Percentiles rank a stretch among this genome's conserved stretches.
These are phyloP conservation scores for Fusarium sp. DNA, from an alignment of 2,329 filamentous ascomycete genomes.

Conservation along the genomic window DNA sequence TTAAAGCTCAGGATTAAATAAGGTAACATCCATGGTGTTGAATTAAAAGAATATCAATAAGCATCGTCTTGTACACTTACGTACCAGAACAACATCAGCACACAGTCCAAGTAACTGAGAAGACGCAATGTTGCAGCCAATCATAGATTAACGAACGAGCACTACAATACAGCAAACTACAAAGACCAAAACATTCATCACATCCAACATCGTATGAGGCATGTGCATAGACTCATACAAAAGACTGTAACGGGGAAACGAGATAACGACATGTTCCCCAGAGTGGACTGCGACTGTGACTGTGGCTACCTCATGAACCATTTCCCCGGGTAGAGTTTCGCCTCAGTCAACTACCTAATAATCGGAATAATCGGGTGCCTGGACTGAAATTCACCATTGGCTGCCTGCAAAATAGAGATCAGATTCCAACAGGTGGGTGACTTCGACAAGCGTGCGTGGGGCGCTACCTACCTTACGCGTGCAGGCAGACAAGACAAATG, in stretches of 20 bases:
- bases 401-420: conserved; percentile 18
- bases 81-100: not conserved
- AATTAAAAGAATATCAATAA: not conserved
- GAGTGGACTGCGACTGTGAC: not conserved
- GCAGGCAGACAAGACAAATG: not conserved
- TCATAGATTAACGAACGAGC: not conserved
- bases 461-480: not conserved
- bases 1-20: too few species aligned
- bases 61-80: not conserved
- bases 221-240: not conserved
- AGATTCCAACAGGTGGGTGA: not conserved
- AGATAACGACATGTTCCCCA: conserved; percentile 9
- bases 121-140: not conserved
- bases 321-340: conserved; percentile 18
- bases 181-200: not conserved
- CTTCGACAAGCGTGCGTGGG: conserved; percentile 11
- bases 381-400: conserved; percentile 17
- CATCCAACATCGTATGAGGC: not conserved
- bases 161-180: not conserved
- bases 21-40: too few species aligned
- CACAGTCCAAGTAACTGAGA: not conserved
- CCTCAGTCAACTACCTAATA: not conserved
- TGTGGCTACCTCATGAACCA: not conserved
- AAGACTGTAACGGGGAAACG: not conserved
- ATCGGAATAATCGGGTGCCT: conserved; percentile 18